Evolutionary conservation across 306 rosid genomes (phyloP), one percentile per base, ranked within the genome.

Genomic region (Malus fusca): DNA sequence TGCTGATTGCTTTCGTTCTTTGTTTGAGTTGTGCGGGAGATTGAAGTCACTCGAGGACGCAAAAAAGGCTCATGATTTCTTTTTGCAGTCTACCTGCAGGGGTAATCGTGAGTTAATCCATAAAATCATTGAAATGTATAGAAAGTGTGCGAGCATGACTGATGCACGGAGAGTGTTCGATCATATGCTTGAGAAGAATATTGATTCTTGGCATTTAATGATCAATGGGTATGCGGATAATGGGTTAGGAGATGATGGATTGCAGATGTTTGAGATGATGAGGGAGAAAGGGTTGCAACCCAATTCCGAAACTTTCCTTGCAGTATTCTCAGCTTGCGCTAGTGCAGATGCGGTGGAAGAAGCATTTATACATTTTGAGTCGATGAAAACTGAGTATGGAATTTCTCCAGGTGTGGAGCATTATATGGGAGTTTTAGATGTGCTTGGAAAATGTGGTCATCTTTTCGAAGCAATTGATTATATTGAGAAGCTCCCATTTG

Each of bases 161-260:
- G 96, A 87, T 87, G 92, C 96, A 21, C 88, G 87, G 15, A 88
- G 98, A 56, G 97, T 93, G 88, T 93, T 93, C 51, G 97, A 93
- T 84, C 93, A 91, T 80, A 83, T 93, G 92, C 85, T 90, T 8
- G 89, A 87, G 8, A 82, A 87, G 78, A 82, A 74, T 68, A 83
- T 89, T 70, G 88, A 93, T 61, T 87, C 98, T 62, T 93, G 97
- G 93, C 91, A 85, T 79, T 78, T 89, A 85, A 89, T 91, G 96
- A 83, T 93, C 8, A 82, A 84, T 13, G 91, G 87, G 17, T 89
- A 89, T 26, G 96, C 96, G 0, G 91, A 83, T 73, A 92, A 84
- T 71, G 91, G 90, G 11, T 72, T 87, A 66, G 98, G 98, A 44
- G 98, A 91, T 78, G 98, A 91, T 18, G 98, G 89, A 23, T 80